These are phyloP conservation scores for Irpex sp. DNA, from an alignment of 1,284 basidiomycete genomes.

Conservation along the genomic window DNA sequence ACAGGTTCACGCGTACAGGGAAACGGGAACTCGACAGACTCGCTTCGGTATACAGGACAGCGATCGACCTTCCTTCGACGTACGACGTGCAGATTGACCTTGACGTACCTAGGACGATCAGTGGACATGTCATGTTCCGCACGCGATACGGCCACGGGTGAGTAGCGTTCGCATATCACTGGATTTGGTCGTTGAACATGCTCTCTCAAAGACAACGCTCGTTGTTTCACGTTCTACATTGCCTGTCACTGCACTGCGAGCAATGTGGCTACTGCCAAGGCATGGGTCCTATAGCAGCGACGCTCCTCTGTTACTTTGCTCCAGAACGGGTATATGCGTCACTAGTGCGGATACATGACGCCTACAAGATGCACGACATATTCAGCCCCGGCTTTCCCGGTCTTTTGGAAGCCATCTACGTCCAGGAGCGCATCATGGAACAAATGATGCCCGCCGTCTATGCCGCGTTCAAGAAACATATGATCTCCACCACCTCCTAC, in stretches of 20 bases:
- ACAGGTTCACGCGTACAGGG: conserved; percentile 43
- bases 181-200: neutral
- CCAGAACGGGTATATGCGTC: conserved; percentile 85
- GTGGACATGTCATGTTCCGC: conserved; percentile 91
- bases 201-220: conserved; percentile 71
- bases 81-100: conserved; percentile 98
- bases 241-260: conserved; percentile 80
- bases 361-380: conserved; percentile 86
- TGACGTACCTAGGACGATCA: conserved; percentile 96
- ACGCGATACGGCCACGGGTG: conserved; percentile 95
- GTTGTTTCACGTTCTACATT: conserved; percentile 92
- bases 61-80: conserved; percentile 74
- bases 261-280: conserved; percentile 98
- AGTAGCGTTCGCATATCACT: conserved; percentile 25
- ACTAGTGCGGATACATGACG: conserved; percentile 82
- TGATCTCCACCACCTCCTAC: conserved; percentile 90
- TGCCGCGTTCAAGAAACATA: conserved; percentile 78
- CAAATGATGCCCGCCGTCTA: conserved; percentile 88
- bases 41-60: conserved; percentile 56
- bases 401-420: conserved; percentile 89
- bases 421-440: conserved; percentile 87
- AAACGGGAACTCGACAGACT: conserved; percentile 39
- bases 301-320: conserved; percentile 90
- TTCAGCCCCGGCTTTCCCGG: conserved; percentile 97
- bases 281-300: conserved; percentile 97